These are phyloP conservation scores for Penicillium arizonense DNA, from an alignment of 495 filamentous ascomycete species.

Conservation along the genomic window DNA sequence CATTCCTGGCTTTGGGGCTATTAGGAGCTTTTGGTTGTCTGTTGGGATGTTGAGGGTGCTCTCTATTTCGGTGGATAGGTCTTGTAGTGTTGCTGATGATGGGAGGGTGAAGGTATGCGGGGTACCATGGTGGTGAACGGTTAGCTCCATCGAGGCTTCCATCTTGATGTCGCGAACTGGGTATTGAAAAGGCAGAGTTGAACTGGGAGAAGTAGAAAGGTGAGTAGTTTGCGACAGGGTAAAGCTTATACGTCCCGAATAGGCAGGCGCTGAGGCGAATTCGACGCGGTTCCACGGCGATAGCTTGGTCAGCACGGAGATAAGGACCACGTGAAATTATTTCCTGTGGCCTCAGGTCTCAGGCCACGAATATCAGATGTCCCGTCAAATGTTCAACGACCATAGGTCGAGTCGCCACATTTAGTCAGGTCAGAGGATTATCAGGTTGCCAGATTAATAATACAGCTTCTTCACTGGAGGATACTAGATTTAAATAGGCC, in stretches of 20 bases:
- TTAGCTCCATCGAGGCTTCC: conserved; percentile 38
- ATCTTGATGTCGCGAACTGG: background rate
- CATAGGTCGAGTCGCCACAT: too few relatives aligned
- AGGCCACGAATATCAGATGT: too few relatives aligned
- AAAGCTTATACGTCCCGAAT: conserved; percentile 1
- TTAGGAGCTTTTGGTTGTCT: conserved; percentile 73
- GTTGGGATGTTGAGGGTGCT: conserved; percentile 59
- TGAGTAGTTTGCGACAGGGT: background rate
- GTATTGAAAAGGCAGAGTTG: background rate
- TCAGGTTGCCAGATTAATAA: too few relatives aligned
- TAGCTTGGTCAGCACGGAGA: conserved; percentile 40
- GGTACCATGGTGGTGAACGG: conserved; percentile 61
- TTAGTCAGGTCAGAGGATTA: too few relatives aligned
- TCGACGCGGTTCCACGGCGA: conserved; percentile 31
- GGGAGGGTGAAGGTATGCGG: conserved; percentile 68
- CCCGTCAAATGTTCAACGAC: too few relatives aligned
- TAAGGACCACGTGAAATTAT: conserved; percentile 18
- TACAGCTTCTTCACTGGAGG: too few relatives aligned
- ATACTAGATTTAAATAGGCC: too few relatives aligned
- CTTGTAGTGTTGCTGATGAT: conserved; percentile 68
- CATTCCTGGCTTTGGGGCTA: conserved; percentile 65
- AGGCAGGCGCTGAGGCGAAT: conserved; percentile 32
- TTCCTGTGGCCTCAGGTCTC: conserved; percentile 6
- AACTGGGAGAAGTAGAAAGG: background rate
- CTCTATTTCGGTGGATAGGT: conserved; percentile 59